phyloP scores from a whole-genome alignment of 2,329 filamentous ascomycete species.

The Endothia cerciana region DNA sequence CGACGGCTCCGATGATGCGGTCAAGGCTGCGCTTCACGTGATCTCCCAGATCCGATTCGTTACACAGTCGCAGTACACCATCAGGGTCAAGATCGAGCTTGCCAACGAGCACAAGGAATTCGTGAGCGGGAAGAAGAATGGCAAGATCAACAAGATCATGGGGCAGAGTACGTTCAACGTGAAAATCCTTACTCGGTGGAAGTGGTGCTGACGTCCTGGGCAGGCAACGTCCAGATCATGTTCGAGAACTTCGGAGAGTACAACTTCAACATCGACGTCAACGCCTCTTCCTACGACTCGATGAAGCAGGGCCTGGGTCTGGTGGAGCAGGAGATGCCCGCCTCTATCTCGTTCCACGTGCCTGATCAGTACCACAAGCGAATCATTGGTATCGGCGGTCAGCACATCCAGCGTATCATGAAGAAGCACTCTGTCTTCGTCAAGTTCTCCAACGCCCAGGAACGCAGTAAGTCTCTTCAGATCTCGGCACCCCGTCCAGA shows the following conservation, averaged over 20 bases:
- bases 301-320: slow-evolving; percentile 91
- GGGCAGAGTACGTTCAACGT: slow-evolving; percentile 72
- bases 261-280: slow-evolving; percentile 99
- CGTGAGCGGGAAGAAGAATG: slow-evolving; percentile 98
- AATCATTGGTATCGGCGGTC: slow-evolving; percentile 96
- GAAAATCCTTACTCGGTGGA: slow-evolving; percentile 11
- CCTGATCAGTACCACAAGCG: slow-evolving; percentile 99
- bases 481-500: background rate
- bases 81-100: slow-evolving; percentile 96
- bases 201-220: slow-evolving; percentile 32
- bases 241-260: slow-evolving; percentile 99
- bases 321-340: slow-evolving; percentile 98
- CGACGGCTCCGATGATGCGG: slow-evolving; percentile 93
- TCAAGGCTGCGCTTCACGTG: slow-evolving; percentile 92
- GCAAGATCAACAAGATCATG: slow-evolving; percentile 99
- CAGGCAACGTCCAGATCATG: slow-evolving; percentile 94
- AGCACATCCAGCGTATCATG: slow-evolving; percentile 99
- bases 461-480: slow-evolving; percentile 64
- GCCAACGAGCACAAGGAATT: slow-evolving; percentile 99
- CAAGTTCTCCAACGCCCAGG: slow-evolving; percentile 99
- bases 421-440: slow-evolving; percentile 99
- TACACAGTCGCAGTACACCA: slow-evolving; percentile 84
- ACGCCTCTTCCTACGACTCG: slow-evolving; percentile 87
- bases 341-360: slow-evolving; percentile 98
- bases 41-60: slow-evolving; percentile 92